Base-by-base conservation (phyloP, 164 flowering plant species). In the Chimonanthus salicifolius region DNA sequence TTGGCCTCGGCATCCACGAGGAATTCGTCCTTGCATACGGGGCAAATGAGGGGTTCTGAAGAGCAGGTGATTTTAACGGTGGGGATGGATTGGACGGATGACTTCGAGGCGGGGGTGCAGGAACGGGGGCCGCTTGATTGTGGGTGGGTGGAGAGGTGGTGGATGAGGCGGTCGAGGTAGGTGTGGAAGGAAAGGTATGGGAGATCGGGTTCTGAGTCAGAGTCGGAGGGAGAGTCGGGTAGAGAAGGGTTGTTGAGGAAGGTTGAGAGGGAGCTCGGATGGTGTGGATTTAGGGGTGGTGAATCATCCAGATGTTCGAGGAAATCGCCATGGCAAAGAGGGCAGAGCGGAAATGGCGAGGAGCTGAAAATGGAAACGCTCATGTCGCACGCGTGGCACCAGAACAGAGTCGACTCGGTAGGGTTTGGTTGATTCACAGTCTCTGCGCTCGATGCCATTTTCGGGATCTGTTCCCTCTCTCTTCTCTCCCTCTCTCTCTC, bases 351-450 rank as follows among this genome's bases (percentile, higher is more conserved):
- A 62, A 80, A 77, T 0, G 50, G 81, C 20, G 74, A 60, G 71
- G 85, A 54, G 71, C 78, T 54, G 72, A 80, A 47, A 74, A 88
- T 80, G 43, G 81, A 74, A 73, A 88, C 84, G 81, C 88, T 83
- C 88, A 86, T 85, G 81, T 86, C 90, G 74, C 95, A 90, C 65
- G 80, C 82, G 83, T 90, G 87, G 69, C 95, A 90, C 92, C 92
- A 90, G 80, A 79, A 88, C 0, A 86, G 83, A 67, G 68, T 20
- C 60, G 47, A 62, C 21, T 54, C 65, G 6, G 66, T 43, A 1
- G 54, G 62, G 48, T 18, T 45, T 63, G 45, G 60, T 33, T 33
- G 33, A 33, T 33, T 33, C 33, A 33, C 44, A 33, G 44, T 50
- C 6, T 15, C 72, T 1, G 21, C 68, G n/a, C 43, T 7, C n/a